Evolutionary conservation across 2,329 filamentous ascomycete genomes (phyloP), one percentile per base, ranked within the genome.

Genomic region (Neoscytalidium dimidiatum): DNA sequence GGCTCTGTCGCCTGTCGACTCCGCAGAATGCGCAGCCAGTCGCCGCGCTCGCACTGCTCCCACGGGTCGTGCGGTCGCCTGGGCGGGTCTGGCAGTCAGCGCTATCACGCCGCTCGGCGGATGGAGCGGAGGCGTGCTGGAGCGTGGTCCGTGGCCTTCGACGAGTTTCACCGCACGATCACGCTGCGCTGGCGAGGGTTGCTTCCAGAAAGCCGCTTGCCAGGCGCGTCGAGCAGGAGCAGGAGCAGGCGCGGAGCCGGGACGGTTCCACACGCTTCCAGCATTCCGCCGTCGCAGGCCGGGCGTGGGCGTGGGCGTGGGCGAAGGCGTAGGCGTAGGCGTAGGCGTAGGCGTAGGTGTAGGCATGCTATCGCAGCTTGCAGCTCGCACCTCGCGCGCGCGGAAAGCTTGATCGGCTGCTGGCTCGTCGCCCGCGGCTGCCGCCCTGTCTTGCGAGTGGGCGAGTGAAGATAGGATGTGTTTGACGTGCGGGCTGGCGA

Each of bases 401-500:
- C 53, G 53, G 53, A 57, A 57, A 57, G 53, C 53, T 57, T 57
- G 53, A 57, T 41, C 53, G 53, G 53, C 31, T 17, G 31, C 51
- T 56, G 31, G 19, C 53, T 38, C 35, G 9, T 14, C 35, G 11
- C 46, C 46, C 23, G 46, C 23, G 46, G 23, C 43, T 46, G 43
- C 43, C 43, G 43, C 43, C 43, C 43, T 46, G 43, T 21, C n/a
- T 46, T 46, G 38, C 38, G 38, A n/a, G n/a, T n/a, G n/a, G 49
- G 31, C 19, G 29, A 33, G 31, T 52, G 49, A 52, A 52, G 49
- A 52, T 56, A 29, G 35, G 35, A 57, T 29, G 35, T 41, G 35
- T 44, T 57, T 43, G 53, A 31, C 53, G 53, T 57, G 53, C 53
- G 53, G 53, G 6, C 53, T 28, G 53, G 53, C 53, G 53, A 57